phyloP scores from a whole-genome alignment of 2,329 filamentous ascomycete genomes.

The Clarireedia paspali region DNA sequence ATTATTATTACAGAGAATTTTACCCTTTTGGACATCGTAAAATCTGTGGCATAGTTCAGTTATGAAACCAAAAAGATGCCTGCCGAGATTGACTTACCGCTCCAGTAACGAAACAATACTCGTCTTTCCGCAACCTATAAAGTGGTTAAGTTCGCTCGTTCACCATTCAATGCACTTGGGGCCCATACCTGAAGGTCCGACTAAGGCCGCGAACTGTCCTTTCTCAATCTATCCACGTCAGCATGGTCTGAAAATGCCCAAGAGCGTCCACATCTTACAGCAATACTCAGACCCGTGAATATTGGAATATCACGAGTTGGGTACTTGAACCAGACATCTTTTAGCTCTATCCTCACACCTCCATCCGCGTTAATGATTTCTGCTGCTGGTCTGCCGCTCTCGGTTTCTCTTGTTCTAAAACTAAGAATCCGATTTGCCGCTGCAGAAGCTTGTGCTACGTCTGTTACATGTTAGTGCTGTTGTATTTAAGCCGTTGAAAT shows the following conservation, averaged over 20 bases:
- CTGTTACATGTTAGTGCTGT: conserved; percentile 4
- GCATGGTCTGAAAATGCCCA: not conserved
- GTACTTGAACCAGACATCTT: conserved; percentile 52
- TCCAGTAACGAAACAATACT: conserved; percentile 60
- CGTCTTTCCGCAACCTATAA: conserved; percentile 31
- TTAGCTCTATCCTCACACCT: conserved; percentile 49
- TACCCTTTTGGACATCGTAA: conserved; percentile 59
- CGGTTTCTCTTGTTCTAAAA: conserved; percentile 19
- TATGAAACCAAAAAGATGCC: not conserved
- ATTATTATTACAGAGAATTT: conserved; percentile 55
- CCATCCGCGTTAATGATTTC: conserved; percentile 26
- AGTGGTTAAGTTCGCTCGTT: no score
- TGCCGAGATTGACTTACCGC: conserved; percentile 28
- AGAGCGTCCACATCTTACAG: conserved; percentile 19
- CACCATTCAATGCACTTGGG: no score
- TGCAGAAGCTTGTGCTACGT: conserved; percentile 50
- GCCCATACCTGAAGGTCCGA: conserved; percentile 46
- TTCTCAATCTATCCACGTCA: conserved; percentile 29
- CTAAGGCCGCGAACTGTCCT: conserved; percentile 40
- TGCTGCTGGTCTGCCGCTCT: conserved; percentile 3
- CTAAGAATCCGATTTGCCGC: conserved; percentile 53
- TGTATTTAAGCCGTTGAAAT: no score
- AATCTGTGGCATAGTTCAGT: conserved; percentile 39
- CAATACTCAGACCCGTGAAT: conserved; percentile 54
- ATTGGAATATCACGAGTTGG: conserved; percentile 49